Evolutionary conservation across 2,329 filamentous ascomycete genomes (phyloP), one percentile per base, ranked within the genome.

Genomic region (Graphiopsis chlorocephala): DNA sequence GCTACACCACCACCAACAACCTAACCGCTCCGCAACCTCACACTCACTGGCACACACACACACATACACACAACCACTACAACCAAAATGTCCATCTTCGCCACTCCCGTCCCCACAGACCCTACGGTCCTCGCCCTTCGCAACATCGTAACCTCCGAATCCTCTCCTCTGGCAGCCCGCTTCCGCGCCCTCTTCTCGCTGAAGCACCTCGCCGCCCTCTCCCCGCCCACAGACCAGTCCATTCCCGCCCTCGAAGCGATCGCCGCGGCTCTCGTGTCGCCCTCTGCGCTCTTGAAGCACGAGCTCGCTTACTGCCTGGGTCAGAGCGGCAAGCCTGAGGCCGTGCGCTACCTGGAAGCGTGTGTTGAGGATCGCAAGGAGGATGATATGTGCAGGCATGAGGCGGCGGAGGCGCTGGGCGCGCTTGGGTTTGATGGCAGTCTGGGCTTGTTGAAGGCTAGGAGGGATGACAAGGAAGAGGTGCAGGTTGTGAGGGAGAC

Each of bases 151-250:
- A 89, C 85, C 72, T 90, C 90, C 57, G 95, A 98, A 81, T 80
- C 85, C 15, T 90, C 91, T 67, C 88, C 93, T 53, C 90, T 99
- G 63, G 90, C 93, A 45, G 85, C 92, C 68, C 92, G 95, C 68
- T 99, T 98, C 81, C 92, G 95, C 72, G 94, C 95, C 50, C 90
- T 99, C 72, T 99, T 99, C 83, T 97, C 94, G 20, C 88, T 99
- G 66, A 99, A 99, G 82, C 91, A 98, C 77, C 83, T 98, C 66
- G 94, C 95, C 56, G 88, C 86, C 65, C 86, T 88, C 69, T 78
- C 84, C 42, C 85, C 85, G 11, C 78, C 85, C 0, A 86, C 82
- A 29, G 77, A 81, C 48, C 80, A 87, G 69, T 85, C 84, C 0
- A 80, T 88, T 8, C 87, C 88, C 48, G 86, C 90, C 20, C 87